phyloP scores from a whole-genome alignment of 1,139 yeast genomes.

The Sugiyamaella paludigena region DNA sequence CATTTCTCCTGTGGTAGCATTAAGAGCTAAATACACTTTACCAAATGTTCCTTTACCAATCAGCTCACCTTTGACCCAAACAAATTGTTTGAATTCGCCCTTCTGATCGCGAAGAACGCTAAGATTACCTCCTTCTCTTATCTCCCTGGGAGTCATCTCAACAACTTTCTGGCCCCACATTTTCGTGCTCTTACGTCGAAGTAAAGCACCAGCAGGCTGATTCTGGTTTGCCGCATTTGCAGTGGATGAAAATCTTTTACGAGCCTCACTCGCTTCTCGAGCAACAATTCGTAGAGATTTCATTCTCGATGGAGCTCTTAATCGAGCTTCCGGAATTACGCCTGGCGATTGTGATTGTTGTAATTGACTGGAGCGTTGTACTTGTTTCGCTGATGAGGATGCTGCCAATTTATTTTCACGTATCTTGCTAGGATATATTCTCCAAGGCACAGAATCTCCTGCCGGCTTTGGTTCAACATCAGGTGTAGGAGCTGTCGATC shows the following conservation, averaged over 20 bases:
- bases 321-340: constrained; percentile 3
- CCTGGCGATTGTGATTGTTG: too few species aligned
- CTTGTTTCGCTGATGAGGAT: not conserved
- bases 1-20: constrained; percentile 97
- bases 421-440: constrained; percentile 5
- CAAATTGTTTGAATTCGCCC: constrained; percentile 79
- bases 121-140: constrained; percentile 54
- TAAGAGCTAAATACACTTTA: constrained; percentile 87
- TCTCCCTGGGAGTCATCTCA: constrained; percentile 79
- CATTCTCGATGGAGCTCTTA: constrained; percentile 47
- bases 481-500: constrained; percentile 22
- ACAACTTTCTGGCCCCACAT: constrained; percentile 96
- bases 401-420: constrained; percentile 6
- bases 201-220: constrained; percentile 31
- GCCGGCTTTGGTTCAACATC: constrained; percentile 27
- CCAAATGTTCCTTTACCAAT: constrained; percentile 98
- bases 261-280: constrained; percentile 74
- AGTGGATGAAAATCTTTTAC: constrained; percentile 40
- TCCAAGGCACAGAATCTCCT: not conserved
- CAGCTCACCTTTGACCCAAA: constrained; percentile 97
- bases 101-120: constrained; percentile 59
- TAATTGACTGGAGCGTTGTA: too few species aligned
- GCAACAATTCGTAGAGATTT: constrained; percentile 92
- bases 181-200: constrained; percentile 81
- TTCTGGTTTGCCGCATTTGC: constrained; percentile 6